phyloP scores from a whole-genome alignment of 176 grass and related monocot species.

The Pontederia paniculata region DNA sequence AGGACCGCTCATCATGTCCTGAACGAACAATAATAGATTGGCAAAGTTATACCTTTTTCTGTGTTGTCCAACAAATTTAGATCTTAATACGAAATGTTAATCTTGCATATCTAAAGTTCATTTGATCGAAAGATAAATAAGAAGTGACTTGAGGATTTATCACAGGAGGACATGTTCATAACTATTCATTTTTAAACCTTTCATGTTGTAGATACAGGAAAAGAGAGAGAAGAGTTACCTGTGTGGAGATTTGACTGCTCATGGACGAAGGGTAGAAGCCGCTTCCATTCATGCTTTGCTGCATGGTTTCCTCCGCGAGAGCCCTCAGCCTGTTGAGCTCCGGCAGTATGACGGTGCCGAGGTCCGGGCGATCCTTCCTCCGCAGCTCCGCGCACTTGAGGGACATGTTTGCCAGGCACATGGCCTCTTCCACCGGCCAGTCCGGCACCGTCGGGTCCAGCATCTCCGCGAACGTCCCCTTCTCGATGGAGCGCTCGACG shows the following conservation, averaged over 20 bases:
- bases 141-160: not conserved
- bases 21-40: not conserved
- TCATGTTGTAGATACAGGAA: not conserved
- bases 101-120: not conserved
- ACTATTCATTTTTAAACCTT: not conserved
- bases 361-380: slow-evolving; percentile 10
- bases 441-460: not conserved
- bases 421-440: not conserved
- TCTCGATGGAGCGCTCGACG: slow-evolving; percentile 1
- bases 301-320: not conserved
- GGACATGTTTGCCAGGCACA: not conserved
- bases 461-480: not conserved
- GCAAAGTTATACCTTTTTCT: not conserved
- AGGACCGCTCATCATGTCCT: not conserved
- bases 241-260: not conserved
- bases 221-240: not conserved
- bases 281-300: not conserved
- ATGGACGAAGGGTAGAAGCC: not conserved
- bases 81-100: not conserved
- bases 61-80: not conserved
- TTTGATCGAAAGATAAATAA: no score
- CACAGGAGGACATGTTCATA: not conserved
- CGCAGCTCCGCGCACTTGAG: slow-evolving; percentile 3
- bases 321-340: slow-evolving; percentile 3
- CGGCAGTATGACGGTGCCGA: not conserved